Evolutionary conservation across 305 asterid species (phyloP).

Genomic region (Fraxinus latifolia): DNA sequence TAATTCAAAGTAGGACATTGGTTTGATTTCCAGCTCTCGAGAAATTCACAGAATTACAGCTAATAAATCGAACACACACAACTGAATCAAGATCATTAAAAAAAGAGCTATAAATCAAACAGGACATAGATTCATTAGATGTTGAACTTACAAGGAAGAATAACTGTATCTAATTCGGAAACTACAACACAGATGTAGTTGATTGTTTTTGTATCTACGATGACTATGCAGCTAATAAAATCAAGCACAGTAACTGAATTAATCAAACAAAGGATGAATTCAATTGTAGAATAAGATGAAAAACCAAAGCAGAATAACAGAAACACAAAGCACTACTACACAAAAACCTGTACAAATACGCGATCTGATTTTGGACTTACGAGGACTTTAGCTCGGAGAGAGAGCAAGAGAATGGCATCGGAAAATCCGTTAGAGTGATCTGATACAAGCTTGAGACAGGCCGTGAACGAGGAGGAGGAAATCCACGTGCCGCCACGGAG

Average conservation of each 20-base stretch:
- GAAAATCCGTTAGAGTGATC: conserved; percentile 23
- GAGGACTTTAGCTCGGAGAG: conserved; percentile 35
- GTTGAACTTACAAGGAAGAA: neutral
- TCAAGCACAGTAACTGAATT: neutral
- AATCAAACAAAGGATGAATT: neutral
- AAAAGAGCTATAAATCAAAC: neutral
- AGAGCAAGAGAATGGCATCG: conserved; percentile 42
- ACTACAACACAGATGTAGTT: neutral
- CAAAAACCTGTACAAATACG: neutral
- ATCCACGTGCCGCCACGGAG: conserved; percentile 58
- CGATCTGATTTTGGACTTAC: conserved; percentile 35
- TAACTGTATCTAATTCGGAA: neutral
- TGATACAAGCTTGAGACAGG: conserved; percentile 44
- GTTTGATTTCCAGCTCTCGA: neutral
- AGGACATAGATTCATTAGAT: neutral
- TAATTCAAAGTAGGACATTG: neutral
- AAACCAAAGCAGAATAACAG: neutral
- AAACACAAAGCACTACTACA: neutral
- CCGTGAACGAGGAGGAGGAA: conserved; percentile 27
- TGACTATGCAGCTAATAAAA: neutral
- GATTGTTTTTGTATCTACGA: neutral
- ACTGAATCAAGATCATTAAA: neutral
- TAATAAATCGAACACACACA: neutral
- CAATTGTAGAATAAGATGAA: neutral
- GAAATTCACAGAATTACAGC: neutral